Base-by-base conservation (phyloP, 129 eudicot genomes). In the Flaveria brownii region DNA sequence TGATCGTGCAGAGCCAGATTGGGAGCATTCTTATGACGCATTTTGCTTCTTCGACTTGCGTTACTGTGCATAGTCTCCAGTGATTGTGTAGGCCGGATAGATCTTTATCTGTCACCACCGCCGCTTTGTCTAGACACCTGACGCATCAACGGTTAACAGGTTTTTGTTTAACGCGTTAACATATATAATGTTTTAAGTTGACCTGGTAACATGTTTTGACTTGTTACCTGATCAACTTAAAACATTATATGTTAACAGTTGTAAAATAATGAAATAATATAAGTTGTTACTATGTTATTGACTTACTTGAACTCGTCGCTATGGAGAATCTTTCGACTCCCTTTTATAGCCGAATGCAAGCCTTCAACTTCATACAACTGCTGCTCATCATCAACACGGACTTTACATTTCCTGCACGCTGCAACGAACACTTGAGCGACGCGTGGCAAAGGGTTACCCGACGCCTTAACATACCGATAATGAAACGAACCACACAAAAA, bases 11-110 rank as follows among this genome's bases (percentile, higher is more conserved):
- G 2, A 92, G 86, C 97, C 97, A 92, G 25, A 92, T 89, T 6
- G 97, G 97, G 5, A 92, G 22, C 91, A 92, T 87, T 41, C 90
- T 78, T 42, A 89, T 75, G 0, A 92, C 85, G 47, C 96, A 92
- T 75, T 92, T 92, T 9, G 93, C 97, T 87, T 92, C 97, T 76
- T 92, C 97, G 4, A 92, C 91, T 87, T 92, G 97, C 9, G 96
- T 84, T 0, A 92, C 86, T 1, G 93, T 88, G 82, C 96, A 92
- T 18, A 89, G 69, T 36, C 87, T 80, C 97, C 96, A 92, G 9
- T 85, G 83, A 17, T 87, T 78, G 5, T 36, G 65, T 5, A 85
- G 83, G 9, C 83, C 82, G 0, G n/a, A 11, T 7, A 61, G 6
- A 18, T 84, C 96, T 12, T 72, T 30, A 0, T 70, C 71, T 2